Conservation (phyloP, 305 asterid species). For the Fraxinus sp. region DNA sequence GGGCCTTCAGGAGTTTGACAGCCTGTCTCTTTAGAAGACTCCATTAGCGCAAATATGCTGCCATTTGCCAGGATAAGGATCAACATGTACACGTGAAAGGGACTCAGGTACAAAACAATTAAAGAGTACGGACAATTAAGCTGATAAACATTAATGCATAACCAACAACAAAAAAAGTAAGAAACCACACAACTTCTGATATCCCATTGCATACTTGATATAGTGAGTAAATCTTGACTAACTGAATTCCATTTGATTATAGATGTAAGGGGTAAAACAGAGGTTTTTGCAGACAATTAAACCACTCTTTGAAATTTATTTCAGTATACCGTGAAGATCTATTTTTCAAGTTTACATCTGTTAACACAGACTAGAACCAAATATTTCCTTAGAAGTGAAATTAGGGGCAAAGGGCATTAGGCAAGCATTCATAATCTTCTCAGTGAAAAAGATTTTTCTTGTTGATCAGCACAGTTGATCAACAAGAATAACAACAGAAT, state of each 20-base stretch:
- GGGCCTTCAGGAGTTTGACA: constrained; percentile 58
- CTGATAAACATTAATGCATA: background rate
- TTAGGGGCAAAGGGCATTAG: background rate
- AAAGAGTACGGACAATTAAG: background rate
- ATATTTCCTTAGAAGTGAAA: background rate
- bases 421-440: background rate
- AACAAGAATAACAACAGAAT: background rate
- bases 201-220: background rate
- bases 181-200: background rate
- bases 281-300: background rate
- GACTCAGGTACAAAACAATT: background rate
- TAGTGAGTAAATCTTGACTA: background rate
- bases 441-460: background rate
- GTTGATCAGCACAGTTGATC: background rate
- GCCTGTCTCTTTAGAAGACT: constrained; percentile 57
- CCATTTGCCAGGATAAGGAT: background rate
- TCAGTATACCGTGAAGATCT: background rate
- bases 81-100: background rate
- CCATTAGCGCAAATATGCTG: constrained; percentile 43
- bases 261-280: background rate
- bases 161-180: background rate
- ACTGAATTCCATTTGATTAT: background rate
- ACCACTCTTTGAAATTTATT: background rate
- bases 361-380: background rate
- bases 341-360: background rate